Percentiles rank a stretch among this genome's conserved stretches.
Conservation (phyloP, 768 basidiomycete genomes). For the Leccinum disarticulatum region DNA sequence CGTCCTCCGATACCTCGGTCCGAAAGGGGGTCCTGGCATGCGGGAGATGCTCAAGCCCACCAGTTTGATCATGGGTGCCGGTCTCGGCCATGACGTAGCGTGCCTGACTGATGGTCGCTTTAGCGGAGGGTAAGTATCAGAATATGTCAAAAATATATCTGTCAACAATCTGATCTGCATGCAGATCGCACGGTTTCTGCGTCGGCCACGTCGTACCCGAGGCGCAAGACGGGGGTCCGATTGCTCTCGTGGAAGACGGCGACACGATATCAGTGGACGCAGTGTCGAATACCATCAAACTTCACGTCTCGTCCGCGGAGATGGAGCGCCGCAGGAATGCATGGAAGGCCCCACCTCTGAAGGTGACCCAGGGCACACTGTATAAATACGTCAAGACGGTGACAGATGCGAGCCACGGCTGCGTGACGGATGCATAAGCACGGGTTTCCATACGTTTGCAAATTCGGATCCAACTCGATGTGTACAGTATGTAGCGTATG, state of each 20-base stretch:
- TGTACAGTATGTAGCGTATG: conserved; percentile 5
- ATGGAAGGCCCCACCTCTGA: conserved; percentile 87
- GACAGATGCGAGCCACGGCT: conserved; percentile 88
- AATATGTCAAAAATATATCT: conserved; percentile 3
- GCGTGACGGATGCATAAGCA: conserved; percentile 79
- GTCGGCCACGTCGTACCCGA: conserved; percentile 98
- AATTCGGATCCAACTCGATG: conserved; percentile 14
- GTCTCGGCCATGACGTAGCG: conserved; percentile 92
- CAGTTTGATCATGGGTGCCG: conserved; percentile 97
- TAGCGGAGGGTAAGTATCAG: conserved; percentile 82
- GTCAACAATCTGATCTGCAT: conserved; percentile 16
- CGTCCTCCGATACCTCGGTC: conserved; percentile 93
- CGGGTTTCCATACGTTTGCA: conserved; percentile 8
- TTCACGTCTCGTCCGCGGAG: conserved; percentile 77
- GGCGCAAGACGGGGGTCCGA: conserved; percentile 91
- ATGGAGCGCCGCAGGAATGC: conserved; percentile 64
- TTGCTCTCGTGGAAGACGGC: conserved; percentile 86
- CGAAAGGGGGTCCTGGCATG: conserved; percentile 98
- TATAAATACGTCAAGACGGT: conserved; percentile 90
- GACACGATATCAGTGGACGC: conserved; percentile 89
- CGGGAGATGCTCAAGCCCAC: conserved; percentile 99
- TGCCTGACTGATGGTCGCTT: conserved; percentile 98
- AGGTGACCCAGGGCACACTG: conserved; percentile 77
- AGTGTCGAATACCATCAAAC: conserved; percentile 77
- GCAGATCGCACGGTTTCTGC: conserved; percentile 92